Percentiles rank a stretch among this genome's conserved stretches.
Conservation (phyloP, 768 basidiomycete genomes). For the Ramaria rubella region DNA sequence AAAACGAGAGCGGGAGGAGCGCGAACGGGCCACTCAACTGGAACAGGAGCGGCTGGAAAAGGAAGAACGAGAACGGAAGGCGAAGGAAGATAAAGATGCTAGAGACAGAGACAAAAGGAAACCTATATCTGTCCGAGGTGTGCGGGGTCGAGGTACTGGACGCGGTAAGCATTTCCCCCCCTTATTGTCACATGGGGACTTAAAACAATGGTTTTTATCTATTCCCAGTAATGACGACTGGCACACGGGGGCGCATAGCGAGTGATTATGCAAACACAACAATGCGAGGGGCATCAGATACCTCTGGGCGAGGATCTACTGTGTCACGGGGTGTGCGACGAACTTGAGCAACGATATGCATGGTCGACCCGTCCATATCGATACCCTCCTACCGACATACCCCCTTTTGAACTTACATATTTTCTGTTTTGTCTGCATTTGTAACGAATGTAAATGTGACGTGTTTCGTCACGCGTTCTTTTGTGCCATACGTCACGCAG, state of each 20-base stretch:
- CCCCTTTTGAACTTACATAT: not conserved
- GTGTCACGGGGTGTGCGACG: not conserved
- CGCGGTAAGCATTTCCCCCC: not conserved
- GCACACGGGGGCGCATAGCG: not conserved
- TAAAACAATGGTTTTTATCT: not conserved
- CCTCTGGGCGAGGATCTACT: not conserved
- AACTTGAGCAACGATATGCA: not conserved
- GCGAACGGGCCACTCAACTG: conserved; percentile 21
- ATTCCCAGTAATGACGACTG: not conserved
- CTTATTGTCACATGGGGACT: not conserved
- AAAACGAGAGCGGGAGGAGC: conserved; percentile 30
- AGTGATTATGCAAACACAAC: too few relatives aligned
- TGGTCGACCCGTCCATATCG: not conserved
- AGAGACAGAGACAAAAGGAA: conserved; percentile 22
- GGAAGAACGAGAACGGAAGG: conserved; percentile 41
- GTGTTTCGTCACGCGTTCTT: not conserved
- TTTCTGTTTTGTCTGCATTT: not conserved
- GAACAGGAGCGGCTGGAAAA: conserved; percentile 45
- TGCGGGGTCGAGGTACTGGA: conserved; percentile 39
- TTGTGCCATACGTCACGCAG: not conserved
- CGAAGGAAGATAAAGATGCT: conserved; percentile 40
- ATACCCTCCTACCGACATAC: not conserved
- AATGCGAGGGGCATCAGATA: not conserved
- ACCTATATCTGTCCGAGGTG: conserved; percentile 55
- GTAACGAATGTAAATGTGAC: not conserved